Conservation (phyloP, 202 grass and related monocot genomes). For the Panicum hallii region DNA sequence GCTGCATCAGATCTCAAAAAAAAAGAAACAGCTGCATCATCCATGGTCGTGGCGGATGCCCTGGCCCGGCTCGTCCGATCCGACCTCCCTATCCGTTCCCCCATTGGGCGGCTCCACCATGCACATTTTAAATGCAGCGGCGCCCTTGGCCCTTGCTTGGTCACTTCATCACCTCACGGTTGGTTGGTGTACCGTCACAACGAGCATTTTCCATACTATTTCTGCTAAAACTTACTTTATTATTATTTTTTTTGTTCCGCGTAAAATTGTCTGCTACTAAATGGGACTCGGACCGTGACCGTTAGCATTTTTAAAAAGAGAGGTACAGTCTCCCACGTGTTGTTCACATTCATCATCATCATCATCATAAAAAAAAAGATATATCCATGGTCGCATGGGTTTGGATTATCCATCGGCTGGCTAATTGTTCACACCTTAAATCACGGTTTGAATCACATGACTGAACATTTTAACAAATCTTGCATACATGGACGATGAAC, state of each 20-base stretch:
- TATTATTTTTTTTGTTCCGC: not conserved
- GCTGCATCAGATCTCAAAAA: not conserved
- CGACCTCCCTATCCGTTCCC: conserved; percentile 27
- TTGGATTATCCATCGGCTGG: not conserved
- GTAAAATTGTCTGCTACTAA: not conserved
- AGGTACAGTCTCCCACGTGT: not conserved
- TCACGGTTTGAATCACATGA: not conserved
- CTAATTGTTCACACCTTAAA: not conserved
- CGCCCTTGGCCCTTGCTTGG: not conserved
- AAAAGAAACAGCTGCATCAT: too few relatives aligned
- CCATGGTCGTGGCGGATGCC: not conserved
- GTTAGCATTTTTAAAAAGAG: not conserved
- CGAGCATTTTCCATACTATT: not conserved
- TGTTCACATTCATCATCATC: not conserved
- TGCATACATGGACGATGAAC: not conserved
- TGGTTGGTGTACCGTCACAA: conserved; percentile 17
- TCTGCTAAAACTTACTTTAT: not conserved
- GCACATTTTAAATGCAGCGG: conserved; percentile 10
- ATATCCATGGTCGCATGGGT: not conserved
- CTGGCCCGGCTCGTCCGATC: not conserved
- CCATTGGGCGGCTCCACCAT: conserved; percentile 37
- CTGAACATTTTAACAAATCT: not conserved
- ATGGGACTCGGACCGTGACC: too few relatives aligned
- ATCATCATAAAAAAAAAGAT: not conserved
- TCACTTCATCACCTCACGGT: conserved; percentile 18